phyloP scores from a whole-genome alignment of 129 eudicot genomes.

The Erigeron canadensis region DNA sequence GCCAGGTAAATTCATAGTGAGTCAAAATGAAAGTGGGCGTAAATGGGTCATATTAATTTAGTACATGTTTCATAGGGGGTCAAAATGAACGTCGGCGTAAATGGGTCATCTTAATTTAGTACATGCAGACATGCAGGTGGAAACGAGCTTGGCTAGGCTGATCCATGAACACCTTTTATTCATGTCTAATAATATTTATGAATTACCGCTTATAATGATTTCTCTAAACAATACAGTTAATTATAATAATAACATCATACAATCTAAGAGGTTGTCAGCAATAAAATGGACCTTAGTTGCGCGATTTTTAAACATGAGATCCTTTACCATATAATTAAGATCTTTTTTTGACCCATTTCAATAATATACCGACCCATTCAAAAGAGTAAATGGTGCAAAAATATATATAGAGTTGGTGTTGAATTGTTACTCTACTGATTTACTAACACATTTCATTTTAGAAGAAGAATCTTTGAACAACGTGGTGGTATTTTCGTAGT shows the following conservation, averaged over 20 bases:
- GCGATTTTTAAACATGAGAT: not conserved
- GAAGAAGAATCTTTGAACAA: constrained; percentile 22
- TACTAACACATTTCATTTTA: constrained; percentile 13
- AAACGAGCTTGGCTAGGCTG: not conserved
- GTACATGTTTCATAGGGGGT: too few species aligned
- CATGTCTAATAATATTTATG: not conserved
- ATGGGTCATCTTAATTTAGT: too few species aligned
- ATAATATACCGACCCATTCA: not conserved
- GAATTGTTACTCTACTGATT: constrained; percentile 10
- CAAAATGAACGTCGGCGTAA: too few species aligned
- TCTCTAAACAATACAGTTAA: not conserved
- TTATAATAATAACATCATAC: not conserved
- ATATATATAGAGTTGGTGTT: constrained; percentile 8
- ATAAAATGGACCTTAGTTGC: not conserved
- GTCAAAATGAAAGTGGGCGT: too few species aligned
- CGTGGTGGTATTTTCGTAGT: constrained; percentile 21
- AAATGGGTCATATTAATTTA: too few species aligned
- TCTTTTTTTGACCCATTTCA: not conserved
- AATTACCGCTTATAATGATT: not conserved
- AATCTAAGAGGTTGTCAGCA: not conserved
- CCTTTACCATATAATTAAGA: too few species aligned
- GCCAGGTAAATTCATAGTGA: too few species aligned
- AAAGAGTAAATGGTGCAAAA: not conserved
- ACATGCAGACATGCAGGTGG: too few species aligned
- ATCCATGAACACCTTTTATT: not conserved